Evolutionary conservation across 1,284 basidiomycete species (phyloP), one percentile per base, ranked within the genome.

Genomic region (Microbotryum lychnidis-dioicae): DNA sequence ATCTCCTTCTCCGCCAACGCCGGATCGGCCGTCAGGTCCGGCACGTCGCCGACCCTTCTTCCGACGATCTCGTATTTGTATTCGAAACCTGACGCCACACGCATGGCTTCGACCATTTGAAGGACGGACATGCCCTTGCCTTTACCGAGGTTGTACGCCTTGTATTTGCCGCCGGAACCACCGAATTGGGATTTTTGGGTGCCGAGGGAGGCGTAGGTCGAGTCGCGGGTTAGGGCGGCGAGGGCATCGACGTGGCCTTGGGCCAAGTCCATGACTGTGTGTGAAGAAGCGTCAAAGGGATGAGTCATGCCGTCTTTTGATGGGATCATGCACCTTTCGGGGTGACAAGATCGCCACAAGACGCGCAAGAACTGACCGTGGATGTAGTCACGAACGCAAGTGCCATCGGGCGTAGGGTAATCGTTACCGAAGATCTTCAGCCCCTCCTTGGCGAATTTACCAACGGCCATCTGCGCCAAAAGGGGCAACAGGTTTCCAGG

Each of bases 351-450:
- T 25, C 48, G 29, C 42, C 14, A 42, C 14, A 33, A n/a, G 42
- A 55, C 16, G 25, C 21, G 23, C 44, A 7, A n/a, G 23, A 53
- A 47, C 64, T 48, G 25, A 69, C 71, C 69, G 77, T 99, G 96
- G 33, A 99, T 82, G 79, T 98, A 99, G 79, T 99, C 96, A 60
- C 96, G 88, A 33, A 96, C 89, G 72, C 92, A 97, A 6, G 92
- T 97, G 20, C 94, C 94, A 75, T 99, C 94, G 46, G 83, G 84
- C 2, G 94, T 98, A 31, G 93, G 92, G 77, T 97, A 99, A 77
- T 99, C 92, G 75, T 96, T 91, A 54, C 96, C 96, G 74, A 97
- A 98, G 16, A 99, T 89, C 75, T 92, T 88, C 61, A 99, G 80
- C 8, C 83, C 84, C 10, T 83, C 78, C 63, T 88, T 84, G 68